Evolutionary conservation across 305 asterid species (phyloP), one percentile per base, ranked within the genome.

Genomic region (Plantago coronopus): DNA sequence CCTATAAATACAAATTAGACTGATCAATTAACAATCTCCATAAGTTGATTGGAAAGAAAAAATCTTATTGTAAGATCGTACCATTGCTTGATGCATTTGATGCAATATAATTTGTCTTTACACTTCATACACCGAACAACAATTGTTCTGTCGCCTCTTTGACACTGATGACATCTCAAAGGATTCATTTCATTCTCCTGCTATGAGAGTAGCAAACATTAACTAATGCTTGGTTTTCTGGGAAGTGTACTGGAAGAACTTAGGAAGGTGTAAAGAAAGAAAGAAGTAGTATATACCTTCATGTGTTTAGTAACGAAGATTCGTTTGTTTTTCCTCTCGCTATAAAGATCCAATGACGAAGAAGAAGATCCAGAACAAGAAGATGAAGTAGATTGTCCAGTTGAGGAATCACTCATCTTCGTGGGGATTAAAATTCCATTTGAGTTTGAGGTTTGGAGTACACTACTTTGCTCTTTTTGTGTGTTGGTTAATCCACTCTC

Each of bases 41-140:
- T 15, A 22, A 43, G 19, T 15, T 46, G 5, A 48, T 43, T 13
- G 25, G 25, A 66, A 40, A 45, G 55, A 27, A 54, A 62, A 7
- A 23, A 34, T 37, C 40, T 61, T 12, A 15, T 12, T 51, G 61
- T 49, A 65, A 63, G 55, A 47, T 45, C 50, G 20, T 68, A 88
- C 98, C 98, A 91, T 66, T 79, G 76, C 81, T 75, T 91, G 66
- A 88, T 82, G 81, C 97, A 91, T 18, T 65, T 81, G 69, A 76
- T 57, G 74, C 97, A 91, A 74, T 85, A 91, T n/a, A 74, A 29
- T 45, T 55, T 75, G 56, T 76, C 80, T 64, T 81, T 57, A 63
- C 97, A 91, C 61, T 78, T 81, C 3, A 55, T 69, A 67, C 97
- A 91, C 42, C 88, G 91, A 71, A 90, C 94, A 65, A 90, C 89